Base-by-base conservation (phyloP, 23 red algal genomes). In the Cyanidioschyzon merolae region DNA sequence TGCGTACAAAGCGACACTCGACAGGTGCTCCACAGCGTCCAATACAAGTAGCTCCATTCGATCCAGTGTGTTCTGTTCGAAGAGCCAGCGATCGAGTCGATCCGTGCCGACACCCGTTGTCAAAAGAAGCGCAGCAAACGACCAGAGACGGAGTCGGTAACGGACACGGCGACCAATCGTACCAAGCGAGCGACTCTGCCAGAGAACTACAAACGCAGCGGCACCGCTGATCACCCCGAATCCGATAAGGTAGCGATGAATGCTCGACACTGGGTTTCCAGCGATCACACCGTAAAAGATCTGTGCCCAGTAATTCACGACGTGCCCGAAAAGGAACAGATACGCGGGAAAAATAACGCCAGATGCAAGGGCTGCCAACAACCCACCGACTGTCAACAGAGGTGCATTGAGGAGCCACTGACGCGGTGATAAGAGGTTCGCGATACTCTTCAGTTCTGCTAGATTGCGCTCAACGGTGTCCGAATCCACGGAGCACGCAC, bases 61-160 rank as follows among this genome's bases (percentile, higher is more conserved):
- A 17, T 35, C 63, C 16, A 71, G 63, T 3, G 32, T 35, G 29
- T 71, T 35, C 7, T 71, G 32, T 7, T 71, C 63, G 63, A 32
- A 71, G 63, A 71, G 63, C 2, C 30, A 71, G n/a, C 63, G 63
- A 71, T 71, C 63, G 2, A 71, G 29, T 7, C 63, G 63, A 35
- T 71, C 63, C 2, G 63, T 71, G 29, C 30, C 29, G 3, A 71
- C 32, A 35, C 63, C 63, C 2, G 21, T 71, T 25, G 63, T 71
- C 63, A 17, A 27, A 7, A 71, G 63, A 7, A 71, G 63, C 63
- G 63, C 63, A 7, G 63, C 32, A 35, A 71, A 71, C 63, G 63
- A 71, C 63, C 63, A 71, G 16, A 71, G 63, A 71, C 63, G 63
- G 12, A 71, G 29, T 7, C 63, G 63, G 29, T 71, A 32, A 35